phyloP scores from a whole-genome alignment of 345 rosid species.

The Dipteronia sinensis region DNA sequence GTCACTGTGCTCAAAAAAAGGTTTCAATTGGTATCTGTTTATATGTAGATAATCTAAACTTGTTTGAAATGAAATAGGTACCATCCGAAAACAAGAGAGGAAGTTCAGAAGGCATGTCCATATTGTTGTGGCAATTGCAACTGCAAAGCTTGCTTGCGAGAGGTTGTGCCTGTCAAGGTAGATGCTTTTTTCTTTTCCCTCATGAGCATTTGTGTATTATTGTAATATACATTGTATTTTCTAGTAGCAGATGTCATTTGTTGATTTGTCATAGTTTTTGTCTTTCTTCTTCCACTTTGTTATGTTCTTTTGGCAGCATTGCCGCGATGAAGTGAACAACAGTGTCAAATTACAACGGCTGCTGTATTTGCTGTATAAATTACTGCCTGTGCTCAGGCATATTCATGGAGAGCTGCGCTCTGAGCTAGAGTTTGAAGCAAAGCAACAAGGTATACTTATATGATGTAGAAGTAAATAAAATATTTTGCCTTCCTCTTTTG shows the following conservation, averaged over 20 bases:
- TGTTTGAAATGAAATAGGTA: slow-evolving; percentile 27
- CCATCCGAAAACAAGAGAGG: slow-evolving; percentile 31
- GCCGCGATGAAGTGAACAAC: not conserved
- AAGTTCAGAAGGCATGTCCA: slow-evolving; percentile 35
- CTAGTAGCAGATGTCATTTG: slow-evolving; percentile 7
- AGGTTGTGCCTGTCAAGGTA: slow-evolving; percentile 35
- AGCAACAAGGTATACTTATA: slow-evolving; percentile 23
- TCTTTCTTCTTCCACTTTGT: not conserved
- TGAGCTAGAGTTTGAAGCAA: slow-evolving; percentile 37
- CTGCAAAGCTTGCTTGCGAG: slow-evolving; percentile 37
- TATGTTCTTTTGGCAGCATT: slow-evolving; percentile 9
- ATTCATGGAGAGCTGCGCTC: slow-evolving; percentile 24
- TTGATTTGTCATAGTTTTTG: too few relatives aligned
- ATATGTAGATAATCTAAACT: not conserved
- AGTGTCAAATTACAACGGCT: slow-evolving; percentile 31
- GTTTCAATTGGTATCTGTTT: not conserved
- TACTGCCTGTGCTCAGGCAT: slow-evolving; percentile 32
- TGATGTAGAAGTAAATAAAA: not conserved
- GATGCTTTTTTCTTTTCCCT: not conserved
- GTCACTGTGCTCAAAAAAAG: not conserved
- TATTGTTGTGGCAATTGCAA: slow-evolving; percentile 39
- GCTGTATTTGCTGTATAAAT: slow-evolving; percentile 36
- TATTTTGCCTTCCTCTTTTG: not conserved
- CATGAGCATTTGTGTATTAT: not conserved
- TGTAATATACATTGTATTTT: not conserved